Evolutionary conservation across 345 rosid species (phyloP).

Genomic region (Eucalyptus tenuipes): DNA sequence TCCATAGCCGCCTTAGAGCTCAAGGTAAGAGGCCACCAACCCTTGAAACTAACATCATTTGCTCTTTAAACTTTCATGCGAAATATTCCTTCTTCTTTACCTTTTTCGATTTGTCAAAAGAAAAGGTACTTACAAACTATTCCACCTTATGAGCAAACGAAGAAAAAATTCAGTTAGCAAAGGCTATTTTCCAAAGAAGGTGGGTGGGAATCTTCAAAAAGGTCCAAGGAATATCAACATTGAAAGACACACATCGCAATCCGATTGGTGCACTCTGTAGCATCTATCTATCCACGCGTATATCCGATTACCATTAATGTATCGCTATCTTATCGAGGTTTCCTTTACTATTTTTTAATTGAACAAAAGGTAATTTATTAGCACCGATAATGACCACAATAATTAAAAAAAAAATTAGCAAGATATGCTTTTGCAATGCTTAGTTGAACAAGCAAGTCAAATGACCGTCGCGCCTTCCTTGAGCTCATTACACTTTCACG

Average conservation of each 20-base stretch:
- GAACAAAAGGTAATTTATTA: not conserved
- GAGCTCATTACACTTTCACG: too few species aligned
- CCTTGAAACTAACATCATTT: not conserved
- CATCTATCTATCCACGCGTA: not conserved
- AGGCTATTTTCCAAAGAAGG: not conserved
- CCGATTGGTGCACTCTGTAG: not conserved
- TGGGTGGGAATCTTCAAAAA: not conserved
- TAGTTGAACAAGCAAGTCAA: too few species aligned
- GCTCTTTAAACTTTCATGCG: not conserved
- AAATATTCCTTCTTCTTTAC: not conserved
- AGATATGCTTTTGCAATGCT: not conserved
- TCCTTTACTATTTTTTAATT: not conserved
- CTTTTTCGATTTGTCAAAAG: not conserved
- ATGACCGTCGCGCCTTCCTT: too few species aligned
- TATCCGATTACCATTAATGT: not conserved
- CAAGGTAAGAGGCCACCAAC: not conserved
- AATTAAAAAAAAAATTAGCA: not conserved
- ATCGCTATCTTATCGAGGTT: not conserved
- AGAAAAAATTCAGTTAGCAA: not conserved
- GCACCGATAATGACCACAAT: not conserved
- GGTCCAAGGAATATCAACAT: not conserved
- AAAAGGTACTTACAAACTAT: not conserved
- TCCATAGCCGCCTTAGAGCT: not conserved
- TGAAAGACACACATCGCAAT: not conserved
- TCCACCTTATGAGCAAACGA: not conserved